Conservation (phyloP, 192 early-diverging fungal genomes). For the Funneliformis geosporum region DNA sequence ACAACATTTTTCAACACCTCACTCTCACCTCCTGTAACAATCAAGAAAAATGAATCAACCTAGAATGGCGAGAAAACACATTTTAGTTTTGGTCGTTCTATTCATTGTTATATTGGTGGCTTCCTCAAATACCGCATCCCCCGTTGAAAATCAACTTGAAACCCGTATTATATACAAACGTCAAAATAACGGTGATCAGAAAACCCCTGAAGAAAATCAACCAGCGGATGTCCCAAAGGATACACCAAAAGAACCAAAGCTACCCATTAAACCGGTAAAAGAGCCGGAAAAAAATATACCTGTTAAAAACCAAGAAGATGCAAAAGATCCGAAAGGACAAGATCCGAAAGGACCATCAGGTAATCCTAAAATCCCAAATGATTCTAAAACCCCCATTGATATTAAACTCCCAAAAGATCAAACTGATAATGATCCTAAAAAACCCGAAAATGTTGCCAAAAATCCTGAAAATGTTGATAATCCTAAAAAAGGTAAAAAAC, state of each 20-base stretch:
- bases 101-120: neutral
- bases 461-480: no score
- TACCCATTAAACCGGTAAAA: no score
- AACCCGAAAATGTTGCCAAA: no score
- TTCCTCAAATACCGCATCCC: neutral
- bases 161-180: neutral
- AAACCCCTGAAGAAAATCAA: no score
- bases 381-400: no score
- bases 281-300: neutral
- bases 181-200: neutral
- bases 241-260: no score
- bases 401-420: neutral
- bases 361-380: neutral
- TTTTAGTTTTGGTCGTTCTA: neutral
- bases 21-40: no score
- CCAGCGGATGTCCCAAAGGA: no score
- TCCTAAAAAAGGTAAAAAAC: no score
- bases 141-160: neutral
- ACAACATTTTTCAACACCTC: no score
- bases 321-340: neutral
- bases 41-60: neutral
- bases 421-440: neutral
- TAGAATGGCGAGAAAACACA: neutral
- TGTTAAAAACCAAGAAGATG: neutral
- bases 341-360: no score